phyloP scores from a whole-genome alignment of 345 rosid species.

The Murraya paniculata region DNA sequence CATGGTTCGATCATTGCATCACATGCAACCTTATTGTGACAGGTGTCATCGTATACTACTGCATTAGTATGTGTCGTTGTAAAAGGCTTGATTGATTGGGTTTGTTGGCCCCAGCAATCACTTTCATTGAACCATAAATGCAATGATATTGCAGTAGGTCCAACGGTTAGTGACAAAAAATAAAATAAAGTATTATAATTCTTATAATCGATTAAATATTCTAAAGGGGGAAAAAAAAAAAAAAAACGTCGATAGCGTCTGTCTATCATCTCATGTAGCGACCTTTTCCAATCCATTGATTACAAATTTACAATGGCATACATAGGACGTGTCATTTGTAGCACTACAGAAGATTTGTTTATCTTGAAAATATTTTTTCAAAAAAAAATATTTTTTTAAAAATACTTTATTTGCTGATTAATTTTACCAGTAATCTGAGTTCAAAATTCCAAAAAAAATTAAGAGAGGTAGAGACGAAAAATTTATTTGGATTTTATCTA shows the following conservation, averaged over 20 bases:
- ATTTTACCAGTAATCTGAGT: too few species aligned
- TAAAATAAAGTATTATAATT: not conserved
- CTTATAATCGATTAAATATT: not conserved
- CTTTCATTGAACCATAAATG: not conserved
- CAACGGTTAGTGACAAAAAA: not conserved
- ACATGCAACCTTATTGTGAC: not conserved
- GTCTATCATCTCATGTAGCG: not conserved
- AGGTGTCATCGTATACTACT: not conserved
- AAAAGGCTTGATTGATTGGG: not conserved
- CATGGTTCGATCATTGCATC: not conserved
- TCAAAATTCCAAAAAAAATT: too few species aligned
- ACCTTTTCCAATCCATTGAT: not conserved
- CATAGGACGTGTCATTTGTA: too few species aligned
- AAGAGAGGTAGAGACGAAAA: too few species aligned
- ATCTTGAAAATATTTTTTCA: too few species aligned
- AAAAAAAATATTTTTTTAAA: too few species aligned
- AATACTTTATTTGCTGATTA: too few species aligned
- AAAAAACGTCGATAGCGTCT: too few species aligned
- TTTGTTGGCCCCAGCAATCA: not conserved
- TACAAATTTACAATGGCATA: too few species aligned
- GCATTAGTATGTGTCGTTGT: not conserved
- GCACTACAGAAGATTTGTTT: too few species aligned
- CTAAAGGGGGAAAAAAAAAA: not conserved
- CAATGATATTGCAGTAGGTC: not conserved
- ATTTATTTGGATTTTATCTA: too few species aligned